phyloP scores from a whole-genome alignment of 1,284 basidiomycete species.

The Filobasidium uniguttulatum region DNA sequence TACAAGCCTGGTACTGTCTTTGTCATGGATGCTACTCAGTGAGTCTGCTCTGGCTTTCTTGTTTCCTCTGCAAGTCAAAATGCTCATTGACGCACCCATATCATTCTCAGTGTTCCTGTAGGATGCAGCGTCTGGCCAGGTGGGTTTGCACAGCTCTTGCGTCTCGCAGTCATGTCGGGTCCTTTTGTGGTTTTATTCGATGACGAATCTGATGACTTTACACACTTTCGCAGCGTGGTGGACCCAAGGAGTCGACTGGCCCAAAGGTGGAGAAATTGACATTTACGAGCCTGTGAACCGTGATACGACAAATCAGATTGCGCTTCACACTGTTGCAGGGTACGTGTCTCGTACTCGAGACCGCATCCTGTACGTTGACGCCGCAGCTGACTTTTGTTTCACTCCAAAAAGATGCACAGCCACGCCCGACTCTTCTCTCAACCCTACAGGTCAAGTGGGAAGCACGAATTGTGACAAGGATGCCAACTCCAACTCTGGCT shows the following conservation, averaged over 20 bases:
- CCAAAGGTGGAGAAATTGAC: constrained; percentile 15
- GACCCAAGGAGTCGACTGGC: constrained; percentile 14
- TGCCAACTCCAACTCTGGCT: constrained; percentile 45
- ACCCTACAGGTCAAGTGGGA: constrained; percentile 19
- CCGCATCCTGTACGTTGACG: neutral
- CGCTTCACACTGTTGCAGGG: constrained; percentile 24
- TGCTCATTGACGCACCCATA: neutral
- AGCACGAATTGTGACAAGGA: constrained; percentile 26
- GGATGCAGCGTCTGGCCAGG: constrained; percentile 13
- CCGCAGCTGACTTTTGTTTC: neutral
- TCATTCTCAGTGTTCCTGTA: constrained; percentile 2
- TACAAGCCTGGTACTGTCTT: constrained; percentile 15
- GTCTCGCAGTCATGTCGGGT: no score
- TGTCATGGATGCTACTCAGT: constrained; percentile 13
- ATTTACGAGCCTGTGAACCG: constrained; percentile 28
- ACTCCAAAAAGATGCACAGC: constrained; percentile 18
- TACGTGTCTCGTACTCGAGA: constrained; percentile 1
- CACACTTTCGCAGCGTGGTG: constrained; percentile 4
- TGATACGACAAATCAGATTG: constrained; percentile 28
- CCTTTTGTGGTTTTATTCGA: neutral
- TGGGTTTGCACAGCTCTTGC: no score
- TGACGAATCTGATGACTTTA: neutral
- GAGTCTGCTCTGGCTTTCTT: neutral
- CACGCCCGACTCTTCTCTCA: constrained; percentile 9
- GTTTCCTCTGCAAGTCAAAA: no score